Percentiles rank a stretch among this genome's conserved stretches.
Conservation (phyloP, 2,329 filamentous ascomycete genomes). For the Madurella mycetomatis region DNA sequence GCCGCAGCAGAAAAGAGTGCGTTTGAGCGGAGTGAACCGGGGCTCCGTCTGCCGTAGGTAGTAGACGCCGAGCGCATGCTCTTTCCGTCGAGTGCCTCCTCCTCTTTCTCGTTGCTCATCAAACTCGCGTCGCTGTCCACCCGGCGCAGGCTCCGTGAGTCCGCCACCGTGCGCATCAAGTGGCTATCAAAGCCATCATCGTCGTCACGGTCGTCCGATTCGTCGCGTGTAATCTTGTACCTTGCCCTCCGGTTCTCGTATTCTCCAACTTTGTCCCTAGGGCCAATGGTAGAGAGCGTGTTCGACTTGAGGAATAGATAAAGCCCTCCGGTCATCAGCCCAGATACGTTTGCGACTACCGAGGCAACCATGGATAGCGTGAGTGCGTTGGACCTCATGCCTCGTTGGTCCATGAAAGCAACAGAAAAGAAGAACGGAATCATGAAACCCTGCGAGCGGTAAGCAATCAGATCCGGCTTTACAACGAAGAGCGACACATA, state of each 20-base stretch:
- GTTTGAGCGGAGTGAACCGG: conserved; percentile 35
- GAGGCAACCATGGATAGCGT: conserved; percentile 59
- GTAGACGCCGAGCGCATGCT: conserved; percentile 20
- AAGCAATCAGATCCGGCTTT: background rate
- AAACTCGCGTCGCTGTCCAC: conserved; percentile 35
- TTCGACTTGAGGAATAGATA: conserved; percentile 65
- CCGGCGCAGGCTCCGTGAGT: conserved; percentile 29
- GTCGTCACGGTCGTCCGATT: conserved; percentile 20
- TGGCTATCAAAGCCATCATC: conserved; percentile 30
- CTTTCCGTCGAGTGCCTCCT: conserved; percentile 30
- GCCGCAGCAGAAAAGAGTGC: conserved; percentile 27
- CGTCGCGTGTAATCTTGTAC: conserved; percentile 38
- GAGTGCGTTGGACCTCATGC: conserved; percentile 38
- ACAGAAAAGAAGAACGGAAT: conserved; percentile 61
- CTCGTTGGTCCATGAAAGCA: conserved; percentile 39
- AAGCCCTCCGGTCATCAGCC: conserved; percentile 59
- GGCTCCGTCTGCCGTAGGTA: conserved; percentile 21
- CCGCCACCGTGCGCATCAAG: conserved; percentile 33
- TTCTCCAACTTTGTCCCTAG: conserved; percentile 43
- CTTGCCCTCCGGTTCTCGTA: conserved; percentile 42
- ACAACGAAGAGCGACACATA: conserved; percentile 34
- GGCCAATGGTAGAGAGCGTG: conserved; percentile 51
- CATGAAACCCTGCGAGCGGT: conserved; percentile 45
- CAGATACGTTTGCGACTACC: conserved; percentile 62
- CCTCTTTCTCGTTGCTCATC: conserved; percentile 31